These are phyloP conservation scores for Suillus subalutaceus DNA, from an alignment of 768 basidiomycete genomes.

Conservation along the genomic window DNA sequence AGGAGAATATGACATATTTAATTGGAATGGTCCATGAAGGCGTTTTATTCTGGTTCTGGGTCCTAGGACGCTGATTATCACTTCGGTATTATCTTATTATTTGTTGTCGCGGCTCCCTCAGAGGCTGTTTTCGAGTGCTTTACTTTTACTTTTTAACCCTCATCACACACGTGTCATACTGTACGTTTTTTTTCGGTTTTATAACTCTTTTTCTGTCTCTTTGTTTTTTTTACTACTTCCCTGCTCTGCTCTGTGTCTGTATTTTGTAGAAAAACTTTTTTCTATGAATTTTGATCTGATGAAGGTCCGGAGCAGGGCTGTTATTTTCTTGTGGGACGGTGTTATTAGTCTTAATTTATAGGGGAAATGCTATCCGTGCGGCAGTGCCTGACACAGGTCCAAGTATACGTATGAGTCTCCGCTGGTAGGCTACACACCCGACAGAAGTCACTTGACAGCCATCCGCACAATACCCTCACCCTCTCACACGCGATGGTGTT, in stretches of 20 bases:
- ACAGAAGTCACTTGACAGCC: neutral
- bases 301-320: neutral
- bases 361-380: neutral
- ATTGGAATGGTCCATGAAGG: conserved; percentile 51
- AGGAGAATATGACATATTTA: conserved; percentile 63
- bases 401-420: neutral
- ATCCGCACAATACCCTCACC: neutral
- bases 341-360: neutral
- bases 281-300: conserved; percentile 8
- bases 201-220: conserved; percentile 4
- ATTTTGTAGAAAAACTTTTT: conserved; percentile 31
- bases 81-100: conserved; percentile 27
- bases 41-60: conserved; percentile 15
- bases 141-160: neutral
- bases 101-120: conserved; percentile 5
- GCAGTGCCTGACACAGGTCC: neutral
- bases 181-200: neutral
- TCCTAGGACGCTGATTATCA: conserved; percentile 30
- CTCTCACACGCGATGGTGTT: conserved; percentile 61
- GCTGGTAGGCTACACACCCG: neutral
- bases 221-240: conserved; percentile 9
- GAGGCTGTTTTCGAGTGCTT: conserved; percentile 1
- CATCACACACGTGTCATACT: neutral
- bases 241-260: conserved; percentile 25
- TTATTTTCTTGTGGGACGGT: neutral